Evolutionary conservation across 2,329 filamentous ascomycete genomes (phyloP), one percentile per base, ranked within the genome.

Genomic region (Epichloe bromicola): DNA sequence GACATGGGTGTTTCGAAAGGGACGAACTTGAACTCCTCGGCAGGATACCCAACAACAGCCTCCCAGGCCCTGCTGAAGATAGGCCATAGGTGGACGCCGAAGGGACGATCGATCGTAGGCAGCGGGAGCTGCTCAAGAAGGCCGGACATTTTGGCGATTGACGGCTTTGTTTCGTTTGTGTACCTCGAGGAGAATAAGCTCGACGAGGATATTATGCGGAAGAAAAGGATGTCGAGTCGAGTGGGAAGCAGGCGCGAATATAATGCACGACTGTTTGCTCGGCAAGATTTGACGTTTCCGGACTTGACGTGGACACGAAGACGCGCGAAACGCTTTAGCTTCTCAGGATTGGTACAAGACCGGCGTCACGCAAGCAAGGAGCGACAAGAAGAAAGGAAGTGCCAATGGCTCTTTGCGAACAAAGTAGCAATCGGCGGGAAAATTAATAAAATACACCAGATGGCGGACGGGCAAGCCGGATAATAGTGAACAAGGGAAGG

Each of bases 51-150:
- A 53, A 79, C 78, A 57, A 88, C 74, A 52, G 75, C 68, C 66
- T 85, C 84, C 71, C 85, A 97, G 60, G 76, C 83, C 74, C 89
- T 88, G 73, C 85, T 86, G 79, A 97, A 97, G 70, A 94, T 82
- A 61, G 91, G 88, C 93, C 93, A 97, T 69, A 96, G 73, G 57
- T 86, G 77, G 59, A 97, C 74, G 67, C 91, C 93, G 63, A 97
- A 97, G 36, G 91, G 91, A 57, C 86, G 82, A 67, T 96, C 90
- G 69, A 97, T 76, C 55, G 88, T 88, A 51, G 91, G 91, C 59
- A 82, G 66, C 65, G 87, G 76, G 55, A 82, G 62, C 60, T 76
- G 70, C 63, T 78, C 73, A 69, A 70, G 74, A 57, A 78, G 71
- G 70, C 68, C 53, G 51, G 66, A 53, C 49, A 63, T 66, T 65